These are phyloP conservation scores for Phytophthora europaea DNA, from an alignment of 352 stramenopile species.

Conservation along the genomic window DNA sequence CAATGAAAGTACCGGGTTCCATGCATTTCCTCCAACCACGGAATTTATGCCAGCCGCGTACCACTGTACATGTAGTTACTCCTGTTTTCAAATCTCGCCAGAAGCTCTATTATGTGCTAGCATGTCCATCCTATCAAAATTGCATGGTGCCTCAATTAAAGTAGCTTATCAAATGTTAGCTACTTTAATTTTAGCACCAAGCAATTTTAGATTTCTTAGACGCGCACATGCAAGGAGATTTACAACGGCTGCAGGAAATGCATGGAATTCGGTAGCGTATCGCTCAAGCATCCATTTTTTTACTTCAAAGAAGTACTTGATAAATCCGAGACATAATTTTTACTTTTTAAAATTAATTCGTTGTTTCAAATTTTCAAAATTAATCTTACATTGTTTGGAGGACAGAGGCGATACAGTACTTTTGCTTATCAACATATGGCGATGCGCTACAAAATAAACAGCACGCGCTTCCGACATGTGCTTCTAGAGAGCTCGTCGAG, in stretches of 20 bases:
- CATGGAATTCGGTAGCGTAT: not conserved
- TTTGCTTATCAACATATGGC: too few species aligned
- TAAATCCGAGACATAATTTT: too few species aligned
- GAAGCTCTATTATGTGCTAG: not conserved
- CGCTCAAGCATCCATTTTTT: too few species aligned
- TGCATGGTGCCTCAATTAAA: not conserved
- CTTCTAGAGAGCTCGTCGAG: constrained; percentile 19
- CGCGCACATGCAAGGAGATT: not conserved
- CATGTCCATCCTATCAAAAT: not conserved
- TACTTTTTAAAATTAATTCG: too few species aligned
- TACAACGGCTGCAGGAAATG: not conserved
- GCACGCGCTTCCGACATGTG: constrained; percentile 8
- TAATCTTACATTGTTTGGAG: too few species aligned
- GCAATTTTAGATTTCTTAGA: not conserved
- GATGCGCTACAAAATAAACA: not conserved
- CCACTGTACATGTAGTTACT: not conserved
- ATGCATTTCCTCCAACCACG: not conserved
- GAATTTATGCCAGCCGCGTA: not conserved
- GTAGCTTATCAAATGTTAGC: not conserved
- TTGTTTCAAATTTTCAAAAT: too few species aligned
- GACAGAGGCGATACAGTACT: too few species aligned
- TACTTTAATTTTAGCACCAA: not conserved
- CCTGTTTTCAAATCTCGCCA: not conserved
- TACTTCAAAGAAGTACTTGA: too few species aligned
- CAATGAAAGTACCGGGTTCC: too few species aligned